phyloP scores from a whole-genome alignment of 176 grass and related monocot species.

The Pontederia paniculata region DNA sequence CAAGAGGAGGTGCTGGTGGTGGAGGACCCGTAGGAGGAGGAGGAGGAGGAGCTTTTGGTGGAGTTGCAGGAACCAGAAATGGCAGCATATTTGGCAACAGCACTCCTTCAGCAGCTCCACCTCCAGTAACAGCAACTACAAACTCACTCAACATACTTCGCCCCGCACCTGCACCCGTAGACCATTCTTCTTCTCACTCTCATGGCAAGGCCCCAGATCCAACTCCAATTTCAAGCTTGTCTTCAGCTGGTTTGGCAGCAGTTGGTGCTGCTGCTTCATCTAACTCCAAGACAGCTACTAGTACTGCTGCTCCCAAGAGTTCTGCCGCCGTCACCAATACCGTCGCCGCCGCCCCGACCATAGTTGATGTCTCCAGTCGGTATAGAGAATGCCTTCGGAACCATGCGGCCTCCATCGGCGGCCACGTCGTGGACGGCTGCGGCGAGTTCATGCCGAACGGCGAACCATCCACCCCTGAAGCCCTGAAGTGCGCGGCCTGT shows the following conservation, averaged over 20 bases:
- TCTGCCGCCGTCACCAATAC: no score
- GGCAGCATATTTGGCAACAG: background rate
- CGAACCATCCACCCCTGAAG: constrained; percentile 40
- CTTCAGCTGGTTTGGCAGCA: background rate
- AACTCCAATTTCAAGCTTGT: background rate
- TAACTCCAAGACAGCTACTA: background rate
- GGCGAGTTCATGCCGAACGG: constrained; percentile 80
- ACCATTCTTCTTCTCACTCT: background rate
- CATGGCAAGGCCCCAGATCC: constrained; percentile 8
- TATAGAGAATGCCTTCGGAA: constrained; percentile 85
- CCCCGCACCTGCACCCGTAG: constrained; percentile 3
- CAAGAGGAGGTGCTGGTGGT: constrained; percentile 1
- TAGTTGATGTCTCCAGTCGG: background rate
- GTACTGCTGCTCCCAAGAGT: background rate
- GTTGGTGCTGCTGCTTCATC: background rate
- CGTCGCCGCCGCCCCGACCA: background rate
- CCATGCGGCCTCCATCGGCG: constrained; percentile 75
- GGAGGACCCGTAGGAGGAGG: background rate
- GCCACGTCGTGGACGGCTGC: constrained; percentile 63
- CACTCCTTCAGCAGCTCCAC: background rate
- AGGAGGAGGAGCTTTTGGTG: background rate
- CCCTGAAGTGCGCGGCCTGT: constrained; percentile 69
- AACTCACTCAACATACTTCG: background rate
- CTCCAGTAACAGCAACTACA: constrained; percentile 16
- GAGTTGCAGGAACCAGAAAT: constrained; percentile 1